A percentile compares a stretch with the other conserved stretches of the same genome.
Evolutionary conservation across 2,329 filamentous ascomycete species (phyloP).

Genomic region (Fusarium tanahbumbuense): DNA sequence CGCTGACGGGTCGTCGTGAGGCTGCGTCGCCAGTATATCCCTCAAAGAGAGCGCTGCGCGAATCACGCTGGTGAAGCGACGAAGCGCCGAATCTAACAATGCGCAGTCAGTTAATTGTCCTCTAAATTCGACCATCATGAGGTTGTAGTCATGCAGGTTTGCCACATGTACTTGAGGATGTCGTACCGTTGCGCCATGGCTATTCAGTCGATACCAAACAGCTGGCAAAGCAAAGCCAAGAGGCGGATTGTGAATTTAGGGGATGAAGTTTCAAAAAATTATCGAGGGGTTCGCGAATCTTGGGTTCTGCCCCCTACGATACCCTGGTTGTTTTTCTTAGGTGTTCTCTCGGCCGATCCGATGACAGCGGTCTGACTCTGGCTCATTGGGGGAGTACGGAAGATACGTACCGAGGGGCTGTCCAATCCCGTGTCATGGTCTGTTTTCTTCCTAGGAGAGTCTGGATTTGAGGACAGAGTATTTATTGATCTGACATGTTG

Average conservation of each 20-base stretch:
- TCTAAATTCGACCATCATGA: not conserved
- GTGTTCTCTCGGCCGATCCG: constrained; percentile 36
- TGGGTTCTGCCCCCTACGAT: constrained; percentile 35
- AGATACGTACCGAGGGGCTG: constrained; percentile 31
- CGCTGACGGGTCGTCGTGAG: constrained; percentile 56
- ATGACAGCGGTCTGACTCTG: constrained; percentile 28
- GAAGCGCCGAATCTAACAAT: constrained; percentile 71
- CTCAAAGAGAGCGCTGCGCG: constrained; percentile 79
- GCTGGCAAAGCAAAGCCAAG: not conserved
- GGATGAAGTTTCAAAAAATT: constrained; percentile 9
- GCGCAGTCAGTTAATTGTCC: constrained; percentile 17
- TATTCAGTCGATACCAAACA: constrained; percentile 13
- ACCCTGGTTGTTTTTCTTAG: constrained; percentile 44
- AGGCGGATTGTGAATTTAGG: constrained; percentile 1
- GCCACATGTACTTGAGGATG: constrained; percentile 12
- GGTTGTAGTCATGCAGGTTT: constrained; percentile 16
- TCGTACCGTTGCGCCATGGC: constrained; percentile 54
- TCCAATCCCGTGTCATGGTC: constrained; percentile 39
- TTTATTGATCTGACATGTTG: not conserved
- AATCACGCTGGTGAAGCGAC: constrained; percentile 78
- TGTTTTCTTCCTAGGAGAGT: not conserved
- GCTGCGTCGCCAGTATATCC: constrained; percentile 69
- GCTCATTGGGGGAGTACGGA: constrained; percentile 24
- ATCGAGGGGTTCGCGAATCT: constrained; percentile 41
- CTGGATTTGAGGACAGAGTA: not conserved